phyloP scores from a whole-genome alignment of 208 protist species.

The Ichthyophonus hoferi region DNA sequence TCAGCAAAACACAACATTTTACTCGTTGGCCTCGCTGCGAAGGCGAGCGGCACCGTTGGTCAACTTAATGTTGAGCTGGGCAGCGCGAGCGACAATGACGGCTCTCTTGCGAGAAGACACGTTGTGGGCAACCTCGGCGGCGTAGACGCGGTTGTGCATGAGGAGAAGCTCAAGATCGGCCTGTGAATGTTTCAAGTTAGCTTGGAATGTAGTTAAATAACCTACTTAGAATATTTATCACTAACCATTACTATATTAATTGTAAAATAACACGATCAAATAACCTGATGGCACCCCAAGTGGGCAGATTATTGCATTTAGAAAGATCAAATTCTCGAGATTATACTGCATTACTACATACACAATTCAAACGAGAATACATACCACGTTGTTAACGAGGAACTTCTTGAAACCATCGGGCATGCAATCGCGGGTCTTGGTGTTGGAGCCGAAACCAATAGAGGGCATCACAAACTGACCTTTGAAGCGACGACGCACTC shows the following conservation, averaged over 20 bases:
- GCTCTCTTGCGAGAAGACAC: constrained; percentile 60
- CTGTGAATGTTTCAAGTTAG: too few relatives aligned
- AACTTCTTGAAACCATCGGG: constrained; percentile 72
- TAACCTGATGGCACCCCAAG: too few relatives aligned
- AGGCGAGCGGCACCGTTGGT: constrained; percentile 59
- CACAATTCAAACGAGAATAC: too few relatives aligned
- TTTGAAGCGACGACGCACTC: constrained; percentile 64
- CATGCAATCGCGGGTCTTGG: constrained; percentile 25
- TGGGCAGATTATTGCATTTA: too few relatives aligned
- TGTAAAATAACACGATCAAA: too few relatives aligned
- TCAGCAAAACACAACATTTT: too few relatives aligned
- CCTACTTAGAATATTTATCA: too few relatives aligned
- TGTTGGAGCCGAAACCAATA: constrained; percentile 71
- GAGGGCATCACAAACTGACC: constrained; percentile 57
- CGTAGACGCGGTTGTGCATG: constrained; percentile 74
- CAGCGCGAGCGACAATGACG: constrained; percentile 66
- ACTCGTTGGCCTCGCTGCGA: constrained; percentile 57
- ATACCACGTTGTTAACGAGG: constrained; percentile 54
- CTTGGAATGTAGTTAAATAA: too few relatives aligned
- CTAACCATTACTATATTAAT: too few relatives aligned
- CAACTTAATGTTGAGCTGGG: constrained; percentile 68
- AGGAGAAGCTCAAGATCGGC: constrained; percentile 72
- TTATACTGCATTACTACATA: too few relatives aligned
- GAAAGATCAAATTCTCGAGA: too few relatives aligned
- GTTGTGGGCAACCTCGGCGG: constrained; percentile 70